Evolutionary conservation across 1,284 basidiomycete species (phyloP), one percentile per base, ranked within the genome.

Genomic region (Irpex lacteus): DNA sequence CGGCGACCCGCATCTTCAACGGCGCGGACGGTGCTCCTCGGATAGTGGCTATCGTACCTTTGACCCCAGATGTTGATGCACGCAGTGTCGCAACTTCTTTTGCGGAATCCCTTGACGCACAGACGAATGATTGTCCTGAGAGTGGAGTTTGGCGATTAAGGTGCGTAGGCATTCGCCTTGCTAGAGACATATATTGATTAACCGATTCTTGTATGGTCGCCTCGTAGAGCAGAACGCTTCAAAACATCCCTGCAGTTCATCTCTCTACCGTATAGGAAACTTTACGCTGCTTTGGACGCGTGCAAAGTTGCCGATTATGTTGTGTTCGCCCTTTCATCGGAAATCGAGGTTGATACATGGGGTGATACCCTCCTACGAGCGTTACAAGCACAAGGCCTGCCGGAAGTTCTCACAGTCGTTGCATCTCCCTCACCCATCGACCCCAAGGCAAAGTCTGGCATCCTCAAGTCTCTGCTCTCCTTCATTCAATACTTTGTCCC

Each of bases 401-500:
- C 87, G 2, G 86, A 89, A 62, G 88, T 94, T 63, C 85, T 96
- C 55, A 81, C 88, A 9, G 81, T 85, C 5, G 77, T 88, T 36
- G 40, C 40, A 0, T 76, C 82, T 0, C 78, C 85, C 0, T 68
- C 75, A 3, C 69, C 74, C 0, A 74, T 86, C 54, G 87, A 89
- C 61, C 71, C 82, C n/a, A 90, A 90, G 74, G 78, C 84, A 85
- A 89, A 34, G 53, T 72, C 83, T 0, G 86, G 85, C 6, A 84
- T 95, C 50, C 78, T 93, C 65, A 95, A 94, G 78, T 96, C 94
- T 0, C 82, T 98, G 1, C 82, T 96, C 6, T 97, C 95, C 1
- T 98, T 98, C 79, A 88, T 96, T 62, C 89, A 90, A 68, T 98
- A 99, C 78, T 99, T 99, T 76, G 92, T 94, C 64, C 97, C 97